Evolutionary conservation across 495 filamentous ascomycete species (phyloP), one percentile per base, ranked within the genome.

Genomic region (Aspergillus avenaceus): DNA sequence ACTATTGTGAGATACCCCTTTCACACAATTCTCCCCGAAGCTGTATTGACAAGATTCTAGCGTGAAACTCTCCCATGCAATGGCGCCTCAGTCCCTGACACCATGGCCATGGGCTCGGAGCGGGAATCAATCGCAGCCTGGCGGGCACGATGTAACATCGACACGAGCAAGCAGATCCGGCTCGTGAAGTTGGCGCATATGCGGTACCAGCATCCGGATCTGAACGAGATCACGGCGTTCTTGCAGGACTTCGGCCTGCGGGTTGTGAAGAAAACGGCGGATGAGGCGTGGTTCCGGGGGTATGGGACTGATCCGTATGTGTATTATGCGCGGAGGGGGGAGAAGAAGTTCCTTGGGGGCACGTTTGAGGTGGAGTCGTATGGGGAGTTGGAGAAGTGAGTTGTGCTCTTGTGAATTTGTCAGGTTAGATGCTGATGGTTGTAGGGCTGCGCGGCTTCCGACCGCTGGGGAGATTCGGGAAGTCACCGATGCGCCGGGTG

Each of bases 261-360:
- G 22, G 66, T 76, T 32, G 65, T 61, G 4, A 65, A 71, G 36
- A 60, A 63, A 42, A 58, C 71, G 4, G 70, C 72, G 23, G 63
- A 73, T 38, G 73, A 71, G 44, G 72, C 81, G 16, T 84, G 77
- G 68, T 82, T 71, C 61, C 69, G 76, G 18, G 81, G 82, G 5
- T 82, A 82, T 55, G 80, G 82, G 13, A 62, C 67, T 16, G 81
- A 83, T 41, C 80, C 78, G 12, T 84, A 79, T 54, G 63, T 82
- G 8, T 66, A 81, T 12, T 77, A 74, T 53, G 66, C 76, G 23
- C 64, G 60, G 16, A 72, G 73, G 31, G 70, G 73, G 0, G 60
- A 67, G 32, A 73, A 73, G 59, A 67, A 72, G 47, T 85, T 82
- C 47, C 69, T 78, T 5, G 82, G 82, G 6, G 69, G 71, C 0